These are phyloP conservation scores for Meripilus lineatus DNA, from an alignment of 1,284 basidiomycete genomes.

Conservation along the genomic window DNA sequence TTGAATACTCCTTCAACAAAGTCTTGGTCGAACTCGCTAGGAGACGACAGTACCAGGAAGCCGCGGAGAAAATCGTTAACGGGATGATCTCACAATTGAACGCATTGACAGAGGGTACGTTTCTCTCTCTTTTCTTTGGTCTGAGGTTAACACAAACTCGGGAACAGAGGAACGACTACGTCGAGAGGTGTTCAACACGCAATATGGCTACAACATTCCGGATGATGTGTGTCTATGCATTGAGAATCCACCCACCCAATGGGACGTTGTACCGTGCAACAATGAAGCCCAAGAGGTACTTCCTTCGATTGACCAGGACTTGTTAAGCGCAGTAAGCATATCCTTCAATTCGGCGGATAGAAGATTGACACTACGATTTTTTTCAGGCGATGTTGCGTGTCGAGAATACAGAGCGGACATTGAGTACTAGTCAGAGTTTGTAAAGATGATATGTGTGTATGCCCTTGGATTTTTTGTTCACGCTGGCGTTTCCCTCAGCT, in stretches of 20 bases:
- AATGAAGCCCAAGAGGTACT: slow-evolving; percentile 51
- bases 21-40: slow-evolving; percentile 68
- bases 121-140: neutral
- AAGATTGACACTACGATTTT: too few species aligned
- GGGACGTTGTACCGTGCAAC: slow-evolving; percentile 54
- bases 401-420: neutral
- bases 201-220: slow-evolving; percentile 67
- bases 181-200: slow-evolving; percentile 63
- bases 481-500: too few species aligned
- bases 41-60: slow-evolving; percentile 60
- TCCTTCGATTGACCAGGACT: slow-evolving; percentile 53
- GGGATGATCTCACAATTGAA: slow-evolving; percentile 60
- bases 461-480: too few species aligned
- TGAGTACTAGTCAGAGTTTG: neutral
- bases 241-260: slow-evolving; percentile 64
- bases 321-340: slow-evolving; percentile 47
- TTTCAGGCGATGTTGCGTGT: too few species aligned
- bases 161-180: slow-evolving; percentile 60
- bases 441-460: too few species aligned
- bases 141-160: neutral
- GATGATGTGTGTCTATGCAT: slow-evolving; percentile 73
- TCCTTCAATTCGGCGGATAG: neutral
- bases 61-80: slow-evolving; percentile 55
- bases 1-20: slow-evolving; percentile 66
- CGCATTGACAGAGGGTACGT: slow-evolving; percentile 58